Evolutionary conservation across 1,284 basidiomycete genomes (phyloP).

Genomic region (Schizophyllum amplum): DNA sequence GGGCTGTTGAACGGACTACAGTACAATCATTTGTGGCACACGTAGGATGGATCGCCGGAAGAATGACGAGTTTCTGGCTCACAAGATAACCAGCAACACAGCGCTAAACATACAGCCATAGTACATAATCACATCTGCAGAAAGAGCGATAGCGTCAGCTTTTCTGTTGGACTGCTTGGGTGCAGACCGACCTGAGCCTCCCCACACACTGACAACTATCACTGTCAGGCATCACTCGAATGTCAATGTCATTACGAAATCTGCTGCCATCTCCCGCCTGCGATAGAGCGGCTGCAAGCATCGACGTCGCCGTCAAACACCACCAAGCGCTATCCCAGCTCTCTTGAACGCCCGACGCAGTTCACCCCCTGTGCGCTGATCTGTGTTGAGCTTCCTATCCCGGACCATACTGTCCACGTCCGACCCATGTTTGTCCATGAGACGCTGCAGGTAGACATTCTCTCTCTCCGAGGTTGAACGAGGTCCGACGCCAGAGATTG

Average conservation of each 20-base stretch:
- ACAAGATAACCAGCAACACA: background rate
- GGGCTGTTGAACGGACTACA: too few species aligned
- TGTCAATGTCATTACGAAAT: background rate
- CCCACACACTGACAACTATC: background rate
- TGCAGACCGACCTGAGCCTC: background rate
- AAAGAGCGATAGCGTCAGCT: background rate
- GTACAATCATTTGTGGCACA: too few species aligned
- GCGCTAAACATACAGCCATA: background rate
- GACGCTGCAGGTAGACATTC: conserved; percentile 52
- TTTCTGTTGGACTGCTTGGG: background rate
- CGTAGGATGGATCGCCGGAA: too few species aligned
- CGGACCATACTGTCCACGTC: conserved; percentile 74
- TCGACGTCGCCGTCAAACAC: background rate
- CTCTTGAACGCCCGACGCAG: conserved; percentile 55
- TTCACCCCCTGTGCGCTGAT: conserved; percentile 85
- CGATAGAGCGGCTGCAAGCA: background rate
- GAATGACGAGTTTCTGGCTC: background rate
- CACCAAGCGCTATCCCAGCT: conserved; percentile 28
- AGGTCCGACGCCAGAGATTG: conserved; percentile 35
- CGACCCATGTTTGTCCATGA: conserved; percentile 67
- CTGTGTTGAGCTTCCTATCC: conserved; percentile 75
- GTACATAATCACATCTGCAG: background rate
- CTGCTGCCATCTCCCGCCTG: background rate
- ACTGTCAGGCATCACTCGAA: background rate
- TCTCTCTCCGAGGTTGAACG: conserved; percentile 72